Evolutionary conservation across 2,329 filamentous ascomycete genomes (phyloP).

Genomic region (Nectriaceae sp.): DNA sequence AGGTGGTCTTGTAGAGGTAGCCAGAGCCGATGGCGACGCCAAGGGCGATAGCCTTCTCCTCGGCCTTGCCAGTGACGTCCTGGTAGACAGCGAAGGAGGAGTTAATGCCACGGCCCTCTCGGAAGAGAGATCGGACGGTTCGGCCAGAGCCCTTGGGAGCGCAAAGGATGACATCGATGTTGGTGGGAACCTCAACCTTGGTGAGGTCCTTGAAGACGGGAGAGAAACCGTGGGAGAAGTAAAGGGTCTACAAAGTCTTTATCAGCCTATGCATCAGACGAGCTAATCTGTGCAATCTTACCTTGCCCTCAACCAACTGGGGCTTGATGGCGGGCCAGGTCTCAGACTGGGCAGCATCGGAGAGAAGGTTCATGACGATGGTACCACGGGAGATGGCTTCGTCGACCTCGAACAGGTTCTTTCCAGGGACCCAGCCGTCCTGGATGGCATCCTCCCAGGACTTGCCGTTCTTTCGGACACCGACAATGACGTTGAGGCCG

Average conservation of each 20-base stretch:
- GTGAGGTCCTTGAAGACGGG: constrained; percentile 99
- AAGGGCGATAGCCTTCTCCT: constrained; percentile 96
- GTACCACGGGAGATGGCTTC: constrained; percentile 92
- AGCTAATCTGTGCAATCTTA: constrained; percentile 45
- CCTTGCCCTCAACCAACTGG: constrained; percentile 97
- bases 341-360: constrained; percentile 96
- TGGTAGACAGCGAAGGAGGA: constrained; percentile 98
- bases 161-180: constrained; percentile 99
- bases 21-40: constrained; percentile 96
- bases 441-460: constrained; percentile 97
- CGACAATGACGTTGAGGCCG: constrained; percentile 97
- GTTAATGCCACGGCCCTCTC: constrained; percentile 99
- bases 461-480: constrained; percentile 96
- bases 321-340: constrained; percentile 99
- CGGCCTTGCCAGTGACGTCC: constrained; percentile 95
- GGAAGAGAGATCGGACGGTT: constrained; percentile 98
- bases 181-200: constrained; percentile 93
- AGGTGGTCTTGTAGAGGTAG: constrained; percentile 99
- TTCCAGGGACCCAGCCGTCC: constrained; percentile 97
- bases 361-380: constrained; percentile 99
- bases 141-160: constrained; percentile 99
- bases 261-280: constrained; percentile 2
- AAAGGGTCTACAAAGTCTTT: constrained; percentile 71
- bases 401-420: constrained; percentile 98
- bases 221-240: constrained; percentile 99